Percentiles rank a stretch among this genome's conserved stretches.
Evolutionary conservation across 225 moss, liverwort and hornwort genomes (phyloP).

Genomic region (Pseudisothecium myosuroides): DNA sequence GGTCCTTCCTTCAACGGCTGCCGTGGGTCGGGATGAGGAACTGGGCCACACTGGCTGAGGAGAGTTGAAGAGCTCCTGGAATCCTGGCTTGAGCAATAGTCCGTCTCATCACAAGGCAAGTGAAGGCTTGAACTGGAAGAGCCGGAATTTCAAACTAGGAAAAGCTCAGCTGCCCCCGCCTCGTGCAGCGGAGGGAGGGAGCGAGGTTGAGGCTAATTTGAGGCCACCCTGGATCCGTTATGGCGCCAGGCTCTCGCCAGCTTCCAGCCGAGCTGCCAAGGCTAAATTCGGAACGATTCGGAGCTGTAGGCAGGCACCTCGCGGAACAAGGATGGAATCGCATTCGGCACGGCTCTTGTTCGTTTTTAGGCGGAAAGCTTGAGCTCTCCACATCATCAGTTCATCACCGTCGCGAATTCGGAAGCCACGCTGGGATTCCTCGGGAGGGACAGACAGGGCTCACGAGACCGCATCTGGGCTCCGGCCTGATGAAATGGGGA

Average conservation of each 20-base stretch:
- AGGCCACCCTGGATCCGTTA: background rate
- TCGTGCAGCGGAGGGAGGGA: background rate
- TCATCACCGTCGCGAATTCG: background rate
- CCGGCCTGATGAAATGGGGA: background rate
- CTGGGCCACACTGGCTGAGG: background rate
- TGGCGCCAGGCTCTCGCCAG: background rate
- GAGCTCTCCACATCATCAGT: background rate
- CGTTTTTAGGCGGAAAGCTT: too few relatives aligned
- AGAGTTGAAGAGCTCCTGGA: background rate
- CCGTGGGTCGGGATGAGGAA: background rate
- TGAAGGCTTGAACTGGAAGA: background rate
- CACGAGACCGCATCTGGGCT: background rate
- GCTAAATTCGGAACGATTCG: background rate
- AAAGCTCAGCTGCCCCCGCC: background rate
- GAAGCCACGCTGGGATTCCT: background rate
- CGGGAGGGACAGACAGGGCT: background rate
- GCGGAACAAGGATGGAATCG: background rate
- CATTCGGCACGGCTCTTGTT: background rate
- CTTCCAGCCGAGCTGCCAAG: background rate
- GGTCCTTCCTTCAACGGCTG: too few relatives aligned
- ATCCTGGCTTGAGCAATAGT: too few relatives aligned
- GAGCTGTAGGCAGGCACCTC: too few relatives aligned
- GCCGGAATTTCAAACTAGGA: background rate
- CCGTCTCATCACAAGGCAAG: too few relatives aligned
- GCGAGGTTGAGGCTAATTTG: background rate